Conservation (phyloP, 306 rosid species). For the Cicer yamashitae region DNA sequence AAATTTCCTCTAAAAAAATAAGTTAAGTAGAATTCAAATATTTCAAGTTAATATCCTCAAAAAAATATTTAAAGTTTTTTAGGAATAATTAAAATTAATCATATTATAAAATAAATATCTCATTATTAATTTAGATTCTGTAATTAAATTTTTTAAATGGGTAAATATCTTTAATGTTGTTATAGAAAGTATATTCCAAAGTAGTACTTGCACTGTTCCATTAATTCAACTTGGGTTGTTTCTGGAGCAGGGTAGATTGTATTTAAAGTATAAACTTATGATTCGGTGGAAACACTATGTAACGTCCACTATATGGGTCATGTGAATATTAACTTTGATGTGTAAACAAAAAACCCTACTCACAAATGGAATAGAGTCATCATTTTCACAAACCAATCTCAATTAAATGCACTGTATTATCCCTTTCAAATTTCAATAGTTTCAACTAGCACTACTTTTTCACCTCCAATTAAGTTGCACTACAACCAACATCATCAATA, state of each 20-base stretch:
- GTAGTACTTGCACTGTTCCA: not conserved
- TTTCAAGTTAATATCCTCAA: too few species aligned
- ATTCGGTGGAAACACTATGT: slow-evolving; percentile 40
- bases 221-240: slow-evolving; percentile 5
- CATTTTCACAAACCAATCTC: slow-evolving; percentile 33
- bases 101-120: too few species aligned
- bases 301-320: slow-evolving; percentile 33
- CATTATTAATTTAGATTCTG: too few species aligned
- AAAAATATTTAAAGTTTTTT: too few species aligned
- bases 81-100: too few species aligned
- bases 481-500: not conserved
- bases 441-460: not conserved
- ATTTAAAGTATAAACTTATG: slow-evolving; percentile 7
- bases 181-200: not conserved
- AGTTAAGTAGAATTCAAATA: too few species aligned
- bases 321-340: not conserved
- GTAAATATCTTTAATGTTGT: not conserved
- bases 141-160: not conserved
- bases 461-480: not conserved
- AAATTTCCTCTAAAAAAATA: too few species aligned
- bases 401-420: slow-evolving; percentile 28
- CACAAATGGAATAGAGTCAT: not conserved
- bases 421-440: not conserved
- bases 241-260: not conserved
- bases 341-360: not conserved